Conservation (phyloP, 2,329 filamentous ascomycete species). For the Penicillium oxalicum region DNA sequence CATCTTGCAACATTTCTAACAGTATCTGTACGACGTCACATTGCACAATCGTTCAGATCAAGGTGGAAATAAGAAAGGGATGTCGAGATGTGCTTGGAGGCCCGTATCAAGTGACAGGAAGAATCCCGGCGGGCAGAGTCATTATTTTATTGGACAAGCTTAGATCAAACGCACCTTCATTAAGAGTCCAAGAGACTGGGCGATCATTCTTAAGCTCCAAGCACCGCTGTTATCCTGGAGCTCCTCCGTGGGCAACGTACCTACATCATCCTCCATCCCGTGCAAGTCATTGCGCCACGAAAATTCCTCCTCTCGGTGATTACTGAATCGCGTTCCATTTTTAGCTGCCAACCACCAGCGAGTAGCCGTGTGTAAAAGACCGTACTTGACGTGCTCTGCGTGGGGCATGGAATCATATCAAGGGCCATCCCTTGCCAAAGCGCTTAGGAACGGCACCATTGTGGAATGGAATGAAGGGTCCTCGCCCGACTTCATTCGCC, state of each 20-base stretch:
- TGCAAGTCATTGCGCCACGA: no score
- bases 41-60: not conserved
- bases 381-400: constrained; percentile 14
- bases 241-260: not conserved
- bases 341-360: no score
- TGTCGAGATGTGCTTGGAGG: not conserved
- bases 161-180: no score
- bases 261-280: not conserved
- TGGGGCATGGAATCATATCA: constrained; percentile 15
- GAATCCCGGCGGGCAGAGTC: no score
- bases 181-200: not conserved
- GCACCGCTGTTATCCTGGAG: constrained; percentile 1
- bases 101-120: no score
- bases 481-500: no score
- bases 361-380: no score
- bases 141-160: no score
- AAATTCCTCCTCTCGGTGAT: not conserved
- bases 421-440: constrained; percentile 1
- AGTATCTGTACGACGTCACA: constrained; percentile 1
- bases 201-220: not conserved
- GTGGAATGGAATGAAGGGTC: constrained; percentile 18
- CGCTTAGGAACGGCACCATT: constrained; percentile 14
- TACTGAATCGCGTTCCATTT: not conserved
- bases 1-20: not conserved
- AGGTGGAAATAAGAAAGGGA: not conserved